These are phyloP conservation scores for Prinsepia uniflora DNA, from an alignment of 306 rosid species.

Conservation along the genomic window DNA sequence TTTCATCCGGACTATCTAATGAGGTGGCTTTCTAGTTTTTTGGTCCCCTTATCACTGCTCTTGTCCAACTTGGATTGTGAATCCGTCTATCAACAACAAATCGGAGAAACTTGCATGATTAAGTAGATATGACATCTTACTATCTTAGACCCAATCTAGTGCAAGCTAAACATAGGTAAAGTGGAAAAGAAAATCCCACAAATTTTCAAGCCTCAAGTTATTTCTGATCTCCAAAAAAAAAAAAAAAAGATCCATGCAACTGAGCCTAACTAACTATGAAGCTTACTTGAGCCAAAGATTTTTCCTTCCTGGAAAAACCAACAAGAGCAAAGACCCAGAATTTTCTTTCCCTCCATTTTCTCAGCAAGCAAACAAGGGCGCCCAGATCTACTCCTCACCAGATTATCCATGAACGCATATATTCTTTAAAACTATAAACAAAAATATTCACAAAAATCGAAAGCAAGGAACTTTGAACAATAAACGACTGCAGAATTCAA, in stretches of 20 bases:
- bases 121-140: neutral
- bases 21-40: no score
- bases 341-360: neutral
- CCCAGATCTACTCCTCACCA: slow-evolving; percentile 27
- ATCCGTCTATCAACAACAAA: neutral
- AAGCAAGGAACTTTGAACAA: neutral
- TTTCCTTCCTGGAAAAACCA: neutral
- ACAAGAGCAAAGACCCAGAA: neutral
- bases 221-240: neutral
- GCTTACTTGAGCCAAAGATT: slow-evolving; percentile 1
- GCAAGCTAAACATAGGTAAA: neutral
- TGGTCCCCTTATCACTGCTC: no score
- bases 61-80: no score
- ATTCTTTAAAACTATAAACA: neutral
- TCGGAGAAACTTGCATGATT: neutral
- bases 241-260: neutral
- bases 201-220: neutral
- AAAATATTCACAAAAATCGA: neutral
- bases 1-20: no score
- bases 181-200: neutral
- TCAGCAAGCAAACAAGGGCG: slow-evolving; percentile 6
- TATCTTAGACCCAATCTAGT: neutral
- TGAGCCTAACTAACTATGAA: neutral
- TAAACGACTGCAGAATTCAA: neutral
- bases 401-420: slow-evolving; percentile 17